Conservation (phyloP, 2,329 filamentous ascomycete genomes). For the Cordyceps sp. region DNA sequence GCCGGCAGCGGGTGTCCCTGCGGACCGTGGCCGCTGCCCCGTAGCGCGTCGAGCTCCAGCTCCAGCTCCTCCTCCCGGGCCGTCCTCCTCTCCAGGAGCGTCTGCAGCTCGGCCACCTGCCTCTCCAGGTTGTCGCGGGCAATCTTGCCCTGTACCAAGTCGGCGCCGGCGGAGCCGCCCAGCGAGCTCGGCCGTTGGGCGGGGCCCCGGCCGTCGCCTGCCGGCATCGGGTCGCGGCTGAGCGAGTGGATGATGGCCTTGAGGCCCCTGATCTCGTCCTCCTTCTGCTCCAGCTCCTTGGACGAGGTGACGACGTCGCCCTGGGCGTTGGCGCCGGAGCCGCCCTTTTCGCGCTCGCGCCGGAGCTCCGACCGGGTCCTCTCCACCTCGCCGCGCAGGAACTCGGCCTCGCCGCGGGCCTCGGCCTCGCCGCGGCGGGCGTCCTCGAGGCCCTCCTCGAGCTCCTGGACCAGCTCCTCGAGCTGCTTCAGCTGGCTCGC, state of each 20-base stretch:
- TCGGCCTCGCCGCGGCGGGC: slow-evolving; percentile 87
- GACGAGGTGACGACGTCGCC: slow-evolving; percentile 31
- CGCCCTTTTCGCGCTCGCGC: slow-evolving; percentile 69
- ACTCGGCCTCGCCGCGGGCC: slow-evolving; percentile 89
- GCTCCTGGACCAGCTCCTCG: slow-evolving; percentile 88
- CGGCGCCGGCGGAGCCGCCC: slow-evolving; percentile 8
- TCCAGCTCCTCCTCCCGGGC: slow-evolving; percentile 72
- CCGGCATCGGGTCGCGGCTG: slow-evolving; percentile 54
- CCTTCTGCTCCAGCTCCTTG: slow-evolving; percentile 80
- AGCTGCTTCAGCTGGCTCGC: slow-evolving; percentile 85
- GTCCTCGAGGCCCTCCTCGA: slow-evolving; percentile 93
- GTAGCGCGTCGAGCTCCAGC: slow-evolving; percentile 57
- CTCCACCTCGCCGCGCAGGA: slow-evolving; percentile 86
- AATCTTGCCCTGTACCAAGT: slow-evolving; percentile 15
- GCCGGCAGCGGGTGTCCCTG: slow-evolving; percentile 11
- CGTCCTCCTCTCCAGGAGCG: slow-evolving; percentile 54
- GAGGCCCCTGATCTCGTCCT: slow-evolving; percentile 90
- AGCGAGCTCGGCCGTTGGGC: slow-evolving; percentile 16
- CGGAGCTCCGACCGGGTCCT: slow-evolving; percentile 75
- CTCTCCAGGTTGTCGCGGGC: slow-evolving; percentile 53
- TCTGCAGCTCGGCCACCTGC: slow-evolving; percentile 64
- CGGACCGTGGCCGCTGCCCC: slow-evolving; percentile 24
- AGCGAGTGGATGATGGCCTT: slow-evolving; percentile 97
- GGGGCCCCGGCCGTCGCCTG: slow-evolving; percentile 16
- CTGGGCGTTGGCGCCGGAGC: slow-evolving; percentile 16